A percentile compares a stretch with the other conserved stretches of the same genome.
phyloP scores from a whole-genome alignment of 768 basidiomycete species.

The Pisolithus albus region DNA sequence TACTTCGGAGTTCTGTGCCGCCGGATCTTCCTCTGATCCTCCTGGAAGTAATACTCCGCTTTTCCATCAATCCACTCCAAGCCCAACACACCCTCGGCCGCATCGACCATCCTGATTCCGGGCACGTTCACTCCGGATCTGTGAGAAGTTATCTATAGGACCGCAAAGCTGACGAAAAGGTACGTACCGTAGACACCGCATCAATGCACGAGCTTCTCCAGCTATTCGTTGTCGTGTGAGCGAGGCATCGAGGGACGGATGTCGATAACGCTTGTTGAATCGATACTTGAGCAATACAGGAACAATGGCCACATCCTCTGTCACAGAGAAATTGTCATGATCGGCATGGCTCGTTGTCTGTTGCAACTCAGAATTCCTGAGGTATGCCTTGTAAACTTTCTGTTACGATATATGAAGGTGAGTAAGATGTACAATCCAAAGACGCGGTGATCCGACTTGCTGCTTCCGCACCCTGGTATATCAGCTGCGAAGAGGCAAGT shows the following conservation, averaged over 20 bases:
- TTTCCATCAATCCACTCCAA: constrained; percentile 89
- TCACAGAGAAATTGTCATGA: constrained; percentile 8
- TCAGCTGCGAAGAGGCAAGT: constrained; percentile 32
- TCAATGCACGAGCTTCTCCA: constrained; percentile 80
- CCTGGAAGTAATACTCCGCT: constrained; percentile 71
- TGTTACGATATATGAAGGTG: constrained; percentile 26
- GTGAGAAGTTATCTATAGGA: background rate
- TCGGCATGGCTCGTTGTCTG: constrained; percentile 3
- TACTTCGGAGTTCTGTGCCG: constrained; percentile 9
- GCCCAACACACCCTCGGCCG: constrained; percentile 70
- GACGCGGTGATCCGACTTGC: constrained; percentile 46
- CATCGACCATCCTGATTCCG: constrained; percentile 81
- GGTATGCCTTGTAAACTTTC: constrained; percentile 63
- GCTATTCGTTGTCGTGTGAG: constrained; percentile 75
- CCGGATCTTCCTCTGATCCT: constrained; percentile 39
- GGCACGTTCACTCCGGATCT: constrained; percentile 84
- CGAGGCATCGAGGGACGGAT: constrained; percentile 67
- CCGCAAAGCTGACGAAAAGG: background rate
- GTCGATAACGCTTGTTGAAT: constrained; percentile 88
- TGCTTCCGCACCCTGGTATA: constrained; percentile 82
- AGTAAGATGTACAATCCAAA: constrained; percentile 14
- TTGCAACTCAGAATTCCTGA: constrained; percentile 24
- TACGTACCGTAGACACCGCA: constrained; percentile 68
- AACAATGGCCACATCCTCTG: constrained; percentile 5
- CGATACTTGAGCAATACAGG: constrained; percentile 77